Conservation (phyloP, 2,329 filamentous ascomycete genomes). For the Claviceps maximensis region DNA sequence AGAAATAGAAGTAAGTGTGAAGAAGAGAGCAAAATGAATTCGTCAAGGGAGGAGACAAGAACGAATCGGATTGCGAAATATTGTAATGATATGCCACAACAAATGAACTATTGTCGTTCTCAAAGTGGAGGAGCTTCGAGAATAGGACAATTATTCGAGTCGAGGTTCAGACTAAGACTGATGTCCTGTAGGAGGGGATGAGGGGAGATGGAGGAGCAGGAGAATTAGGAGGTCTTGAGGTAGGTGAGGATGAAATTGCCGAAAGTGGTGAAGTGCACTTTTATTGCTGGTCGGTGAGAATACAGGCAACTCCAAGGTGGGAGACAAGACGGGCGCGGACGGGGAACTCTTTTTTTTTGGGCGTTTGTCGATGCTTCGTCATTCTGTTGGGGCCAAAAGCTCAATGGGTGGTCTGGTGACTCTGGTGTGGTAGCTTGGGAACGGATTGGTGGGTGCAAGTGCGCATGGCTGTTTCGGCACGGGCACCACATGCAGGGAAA, state of each 20-base stretch:
- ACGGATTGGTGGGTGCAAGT: conserved; percentile 1
- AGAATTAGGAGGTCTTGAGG: not conserved
- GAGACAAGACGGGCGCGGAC: not conserved
- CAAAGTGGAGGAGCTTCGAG: conserved; percentile 6
- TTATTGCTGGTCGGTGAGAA: not conserved
- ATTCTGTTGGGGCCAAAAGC: conserved; percentile 8
- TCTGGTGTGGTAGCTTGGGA: not conserved
- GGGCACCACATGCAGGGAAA: too few relatives aligned
- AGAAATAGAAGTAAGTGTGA: not conserved
- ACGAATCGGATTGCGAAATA: not conserved
- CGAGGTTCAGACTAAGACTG: not conserved
- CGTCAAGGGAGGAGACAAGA: conserved; percentile 5
- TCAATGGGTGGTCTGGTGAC: conserved; percentile 1
- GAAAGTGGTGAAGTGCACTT: not conserved
- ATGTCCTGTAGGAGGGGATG: not conserved
- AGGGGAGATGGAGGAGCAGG: not conserved
- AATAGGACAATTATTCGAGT: not conserved
- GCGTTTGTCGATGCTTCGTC: conserved; percentile 6
- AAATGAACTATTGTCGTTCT: conserved; percentile 2
- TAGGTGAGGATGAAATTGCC: not conserved
- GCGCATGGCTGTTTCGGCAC: not conserved
- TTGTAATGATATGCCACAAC: not conserved
- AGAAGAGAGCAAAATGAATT: conserved; percentile 1
- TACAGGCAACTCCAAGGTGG: not conserved
- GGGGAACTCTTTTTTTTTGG: conserved; percentile 1